Evolutionary conservation across 768 basidiomycete genomes (phyloP), one percentile per base, ranked within the genome.

Genomic region (Rhodotorula babjevae): DNA sequence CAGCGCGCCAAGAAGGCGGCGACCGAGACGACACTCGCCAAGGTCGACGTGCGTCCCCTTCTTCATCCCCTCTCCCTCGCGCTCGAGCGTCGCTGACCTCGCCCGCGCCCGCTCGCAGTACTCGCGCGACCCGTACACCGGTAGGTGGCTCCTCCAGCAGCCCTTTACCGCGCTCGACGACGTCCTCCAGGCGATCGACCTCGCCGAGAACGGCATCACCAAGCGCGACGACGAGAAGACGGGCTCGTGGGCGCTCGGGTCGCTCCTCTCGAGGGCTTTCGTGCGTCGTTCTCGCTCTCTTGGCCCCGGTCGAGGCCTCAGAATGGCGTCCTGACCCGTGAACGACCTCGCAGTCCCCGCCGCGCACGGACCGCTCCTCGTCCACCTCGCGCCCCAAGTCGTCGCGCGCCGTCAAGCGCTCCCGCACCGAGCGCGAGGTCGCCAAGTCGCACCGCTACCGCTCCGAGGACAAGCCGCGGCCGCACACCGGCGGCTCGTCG

Each of bases 111-210:
- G 36, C 36, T 8, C 12, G 25, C 57, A 73, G 50, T 27, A 27
- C 11, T 25, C 50, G 55, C n/a, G 33, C 47, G 27, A 29, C 2
- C 27, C 60, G 7, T 69, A 55, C 31, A 42, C 49, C 2, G 46
- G 18, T 14, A 57, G 56, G 15, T 69, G 49, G 40, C 36, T 69
- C 23, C 29, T 64, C 44, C 42, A 55, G 23, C 50, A 63, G 16
- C 72, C 68, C 11, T 69, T 73, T 27, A 58, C 64, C 21, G 64
- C 63, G 61, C 42, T 68, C 40, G 68, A 69, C 42, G 23, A 27
- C 7, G 72, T 61, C 0, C 25, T 73, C 27, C 33, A 29, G 25
- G 49, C 63, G 36, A 73, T 69, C 49, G 71, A 72, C 61, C 15
- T 58, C 10, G 36, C 29, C 16, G 72, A 69, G 63, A 58, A 63